Evolutionary conservation across 768 basidiomycete genomes (phyloP).

Genomic region (Suillus subaureus): DNA sequence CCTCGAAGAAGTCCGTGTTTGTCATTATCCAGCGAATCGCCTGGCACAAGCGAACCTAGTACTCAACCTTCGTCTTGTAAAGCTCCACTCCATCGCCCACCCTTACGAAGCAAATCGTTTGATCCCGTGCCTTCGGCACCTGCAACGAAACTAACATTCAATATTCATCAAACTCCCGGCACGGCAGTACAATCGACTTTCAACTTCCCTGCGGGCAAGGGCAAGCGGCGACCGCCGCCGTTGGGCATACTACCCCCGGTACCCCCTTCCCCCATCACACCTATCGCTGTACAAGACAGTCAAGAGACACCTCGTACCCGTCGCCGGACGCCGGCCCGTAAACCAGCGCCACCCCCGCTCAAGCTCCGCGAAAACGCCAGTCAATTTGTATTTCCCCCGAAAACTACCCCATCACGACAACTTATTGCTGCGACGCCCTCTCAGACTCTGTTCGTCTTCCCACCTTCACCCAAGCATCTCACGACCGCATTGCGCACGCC

Average conservation of each 20-base stretch:
- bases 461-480: conserved; percentile 68
- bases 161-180: conserved; percentile 45
- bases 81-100: conserved; percentile 12
- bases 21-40: conserved; percentile 34
- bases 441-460: conserved; percentile 86
- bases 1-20: conserved; percentile 36
- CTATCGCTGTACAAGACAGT: conserved; percentile 43
- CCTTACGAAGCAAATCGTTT: conserved; percentile 8
- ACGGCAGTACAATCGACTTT: conserved; percentile 59
- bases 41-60: conserved; percentile 35
- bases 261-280: conserved; percentile 68
- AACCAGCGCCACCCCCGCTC: conserved; percentile 57
- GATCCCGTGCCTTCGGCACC: conserved; percentile 54
- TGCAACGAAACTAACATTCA: conserved; percentile 60
- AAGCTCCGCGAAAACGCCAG: conserved; percentile 42
- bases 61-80: conserved; percentile 19
- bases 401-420: conserved; percentile 25
- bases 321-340: conserved; percentile 55
- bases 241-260: conserved; percentile 68
- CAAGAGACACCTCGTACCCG: conserved; percentile 35
- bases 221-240: conserved; percentile 62
- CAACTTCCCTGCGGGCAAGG: conserved; percentile 44
- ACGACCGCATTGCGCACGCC: conserved; percentile 60
- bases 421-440: conserved; percentile 55
- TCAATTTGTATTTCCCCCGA: conserved; percentile 29